Evolutionary conservation across 2,329 filamentous ascomycete species (phyloP).

Genomic region (Teratosphaeria nubilosa): DNA sequence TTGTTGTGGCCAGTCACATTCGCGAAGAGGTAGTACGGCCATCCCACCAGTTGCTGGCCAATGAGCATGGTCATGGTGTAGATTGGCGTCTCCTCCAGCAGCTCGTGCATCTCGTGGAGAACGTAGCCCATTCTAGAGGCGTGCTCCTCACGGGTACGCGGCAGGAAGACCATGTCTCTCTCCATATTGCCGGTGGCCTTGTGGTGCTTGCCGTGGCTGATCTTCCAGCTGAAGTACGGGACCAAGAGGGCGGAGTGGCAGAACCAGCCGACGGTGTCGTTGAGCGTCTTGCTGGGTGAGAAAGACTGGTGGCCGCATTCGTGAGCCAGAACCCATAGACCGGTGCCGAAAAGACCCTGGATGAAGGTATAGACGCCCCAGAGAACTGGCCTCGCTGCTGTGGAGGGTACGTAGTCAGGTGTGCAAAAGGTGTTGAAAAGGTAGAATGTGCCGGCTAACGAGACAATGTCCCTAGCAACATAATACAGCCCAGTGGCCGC

Average conservation of each 20-base stretch:
- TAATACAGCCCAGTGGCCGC: slow-evolving; percentile 65
- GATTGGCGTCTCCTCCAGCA: slow-evolving; percentile 90
- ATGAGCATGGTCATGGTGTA: slow-evolving; percentile 65
- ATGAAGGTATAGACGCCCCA: slow-evolving; percentile 65
- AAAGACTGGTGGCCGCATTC: slow-evolving; percentile 97
- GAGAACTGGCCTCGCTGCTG: slow-evolving; percentile 52
- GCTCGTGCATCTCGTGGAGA: slow-evolving; percentile 72
- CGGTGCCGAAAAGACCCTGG: slow-evolving; percentile 88
- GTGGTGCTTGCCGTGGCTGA: slow-evolving; percentile 98
- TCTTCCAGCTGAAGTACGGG: slow-evolving; percentile 99
- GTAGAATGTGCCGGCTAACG: slow-evolving; percentile 68
- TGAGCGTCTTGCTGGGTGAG: slow-evolving; percentile 80
- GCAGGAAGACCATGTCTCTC: slow-evolving; percentile 98
- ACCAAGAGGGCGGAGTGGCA: slow-evolving; percentile 82
- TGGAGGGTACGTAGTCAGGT: slow-evolving; percentile 67
- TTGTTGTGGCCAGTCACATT: slow-evolving; percentile 96
- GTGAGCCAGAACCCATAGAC: slow-evolving; percentile 92
- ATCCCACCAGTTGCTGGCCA: slow-evolving; percentile 80
- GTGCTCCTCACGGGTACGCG: slow-evolving; percentile 75
- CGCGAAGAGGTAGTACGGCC: slow-evolving; percentile 81
- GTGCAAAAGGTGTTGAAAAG: slow-evolving; percentile 85
- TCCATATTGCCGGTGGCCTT: slow-evolving; percentile 96
- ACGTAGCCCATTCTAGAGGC: slow-evolving; percentile 64
- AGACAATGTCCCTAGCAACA: slow-evolving; percentile 69
- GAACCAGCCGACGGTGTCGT: slow-evolving; percentile 87